Percentiles rank a stretch among this genome's conserved stretches.
Evolutionary conservation across 805 yeast species (phyloP).

Genomic region (Metschnikowia proteae): DNA sequence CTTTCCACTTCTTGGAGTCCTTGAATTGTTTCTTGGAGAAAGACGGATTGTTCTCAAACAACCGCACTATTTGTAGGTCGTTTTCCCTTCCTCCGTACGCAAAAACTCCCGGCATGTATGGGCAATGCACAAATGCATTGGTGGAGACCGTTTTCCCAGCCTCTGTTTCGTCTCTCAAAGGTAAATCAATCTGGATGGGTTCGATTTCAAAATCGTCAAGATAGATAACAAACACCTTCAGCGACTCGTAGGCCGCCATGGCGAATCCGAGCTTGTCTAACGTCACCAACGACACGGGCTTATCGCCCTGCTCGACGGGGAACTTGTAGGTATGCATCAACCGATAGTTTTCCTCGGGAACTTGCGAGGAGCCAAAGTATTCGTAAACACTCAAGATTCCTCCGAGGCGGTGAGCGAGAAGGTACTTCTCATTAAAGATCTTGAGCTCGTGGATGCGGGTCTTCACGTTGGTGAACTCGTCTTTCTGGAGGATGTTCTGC

Average conservation of each 20-base stretch:
- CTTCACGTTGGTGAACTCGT: conserved; percentile 24
- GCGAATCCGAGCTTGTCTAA: conserved; percentile 29
- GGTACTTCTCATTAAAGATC: conserved; percentile 27
- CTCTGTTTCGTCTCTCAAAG: conserved; percentile 4
- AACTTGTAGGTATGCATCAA: conserved; percentile 31
- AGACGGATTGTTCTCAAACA: conserved; percentile 26
- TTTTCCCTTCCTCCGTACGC: conserved; percentile 88
- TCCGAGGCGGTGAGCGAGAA: conserved; percentile 41
- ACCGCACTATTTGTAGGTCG: conserved; percentile 51
- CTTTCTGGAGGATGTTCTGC: conserved; percentile 35
- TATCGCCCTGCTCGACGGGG: conserved; percentile 22
- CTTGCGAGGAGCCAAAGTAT: conserved; percentile 17
- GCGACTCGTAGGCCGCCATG: conserved; percentile 45
- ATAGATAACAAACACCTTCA: conserved; percentile 39
- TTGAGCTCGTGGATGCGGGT: conserved; percentile 35
- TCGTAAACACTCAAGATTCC: conserved; percentile 44
- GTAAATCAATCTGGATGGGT: conserved; percentile 26
- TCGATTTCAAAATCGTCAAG: conserved; percentile 28
- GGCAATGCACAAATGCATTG: conserved; percentile 46
- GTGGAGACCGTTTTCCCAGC: conserved; percentile 22
- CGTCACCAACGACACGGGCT: conserved; percentile 32
- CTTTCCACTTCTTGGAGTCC: conserved; percentile 9
- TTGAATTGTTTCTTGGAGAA: conserved; percentile 18
- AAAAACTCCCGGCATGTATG: conserved; percentile 47
- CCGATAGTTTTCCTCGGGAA: conserved; percentile 36